These are phyloP conservation scores for Phaeodactylum tricornutum DNA, from an alignment of 108 stramenopile genomes.

Conservation along the genomic window DNA sequence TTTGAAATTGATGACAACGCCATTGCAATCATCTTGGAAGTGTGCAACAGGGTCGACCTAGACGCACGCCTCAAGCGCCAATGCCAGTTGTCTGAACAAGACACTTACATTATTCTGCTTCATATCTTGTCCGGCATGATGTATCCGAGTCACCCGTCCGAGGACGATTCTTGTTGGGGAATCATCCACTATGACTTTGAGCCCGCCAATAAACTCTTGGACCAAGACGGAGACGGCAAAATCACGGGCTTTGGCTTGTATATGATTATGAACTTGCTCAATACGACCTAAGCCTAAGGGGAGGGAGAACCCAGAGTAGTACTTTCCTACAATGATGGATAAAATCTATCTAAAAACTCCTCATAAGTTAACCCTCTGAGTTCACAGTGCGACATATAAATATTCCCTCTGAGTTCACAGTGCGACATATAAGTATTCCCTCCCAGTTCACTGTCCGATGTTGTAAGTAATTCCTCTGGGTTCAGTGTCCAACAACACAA, in stretches of 20 bases:
- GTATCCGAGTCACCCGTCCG: slow-evolving; percentile 85
- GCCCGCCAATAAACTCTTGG: slow-evolving; percentile 69
- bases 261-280: slow-evolving; percentile 85
- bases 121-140: slow-evolving; percentile 93
- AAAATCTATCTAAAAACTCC: too few relatives aligned
- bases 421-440: too few relatives aligned
- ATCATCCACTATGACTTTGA: slow-evolving; percentile 99
- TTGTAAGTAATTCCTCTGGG: too few relatives aligned
- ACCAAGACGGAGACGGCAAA: slow-evolving; percentile 87
- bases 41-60: slow-evolving; percentile 89
- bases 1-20: slow-evolving; percentile 96
- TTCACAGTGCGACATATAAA: too few relatives aligned
- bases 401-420: too few relatives aligned
- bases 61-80: slow-evolving; percentile 78
- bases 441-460: too few relatives aligned
- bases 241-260: slow-evolving; percentile 98
- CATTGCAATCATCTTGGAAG: slow-evolving; percentile 96
- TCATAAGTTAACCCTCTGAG: too few relatives aligned
- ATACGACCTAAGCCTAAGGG: too few relatives aligned
- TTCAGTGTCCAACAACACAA: too few relatives aligned
- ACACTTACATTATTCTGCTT: slow-evolving; percentile 83
- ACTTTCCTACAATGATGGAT: too few relatives aligned
- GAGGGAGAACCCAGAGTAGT: too few relatives aligned
- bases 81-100: slow-evolving; percentile 74
- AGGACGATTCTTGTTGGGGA: slow-evolving; percentile 67